Evolutionary conservation across 1,284 basidiomycete species (phyloP), one percentile per base, ranked within the genome.

Genomic region (Peniophora sp.): DNA sequence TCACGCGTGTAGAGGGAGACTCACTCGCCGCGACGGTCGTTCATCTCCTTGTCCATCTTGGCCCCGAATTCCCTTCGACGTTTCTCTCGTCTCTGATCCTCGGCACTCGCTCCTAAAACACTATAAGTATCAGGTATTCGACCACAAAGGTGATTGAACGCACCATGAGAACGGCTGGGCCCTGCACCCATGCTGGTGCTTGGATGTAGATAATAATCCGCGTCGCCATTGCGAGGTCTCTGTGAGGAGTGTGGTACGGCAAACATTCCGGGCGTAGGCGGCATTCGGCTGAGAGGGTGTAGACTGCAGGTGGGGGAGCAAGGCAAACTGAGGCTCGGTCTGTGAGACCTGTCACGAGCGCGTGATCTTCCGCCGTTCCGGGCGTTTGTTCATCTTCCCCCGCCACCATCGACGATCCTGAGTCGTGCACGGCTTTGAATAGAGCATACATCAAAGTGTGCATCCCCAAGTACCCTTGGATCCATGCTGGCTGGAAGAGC

Each of bases 1-100:
- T 36, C 23, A 46, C 44, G 53, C 35, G 45, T 51, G 58, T 43
- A 53, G 47, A 24, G 45, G 51, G 58, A 44, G 53, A 46, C 27
- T 43, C 63, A 88, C 85, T 88, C 83, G 61, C 88, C 84, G 58
- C 83, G 72, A 52, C 83, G 72, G 63, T 89, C 83, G 59, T 64
- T 74, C 68, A 85, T 76, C 58, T 89, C 84, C 62, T 82, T 87
- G 20, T 78, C 78, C 36, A 85, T 62, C 65, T 79, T 83, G 48
- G 80, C 78, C n/a, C 77, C 74, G 24, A 82, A 64, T 53, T 88
- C 85, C 61, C 79, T 82, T 55, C 80, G 71, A 63, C 78, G 77
- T 70, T 77, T 82, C 50, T 83, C 80, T 59, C 74, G 74, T 66
- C 72, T 75, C 41, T 66, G 61, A 48, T 75, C 74, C 53, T 76